These are phyloP conservation scores for sunflower (Helianthus annuus) DNA, from an alignment of 129 eudicot genomes.

Conservation along the genomic window HanXRQr2.0-SUNRISE NC_035442.2:154216089-154216588, in stretches of 20 bases:
- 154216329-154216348: conserved; percentile 4
- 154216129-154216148: conserved; percentile 56
- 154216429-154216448: neutral
- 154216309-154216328: conserved; percentile 17
- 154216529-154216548: neutral
- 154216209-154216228: conserved; percentile 44
- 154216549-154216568: neutral
- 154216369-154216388: conserved; percentile 1
- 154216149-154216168: conserved; percentile 52
- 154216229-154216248: neutral
- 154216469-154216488: neutral
- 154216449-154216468: neutral
- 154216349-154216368: neutral
- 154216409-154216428: neutral
- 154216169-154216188: conserved; percentile 54
- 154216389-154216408: conserved; percentile 6
- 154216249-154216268: neutral
- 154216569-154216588: conserved; percentile 1
- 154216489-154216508: neutral
- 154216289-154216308: conserved; percentile 28
- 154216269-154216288: conserved; percentile 19
- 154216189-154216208: conserved; percentile 27
- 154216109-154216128: conserved; percentile 77
- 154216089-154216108: conserved; percentile 59
- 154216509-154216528: neutral